These are phyloP conservation scores for Talaromyces trachyspermus DNA, from an alignment of 495 filamentous ascomycete genomes.

Conservation along the genomic window DNA sequence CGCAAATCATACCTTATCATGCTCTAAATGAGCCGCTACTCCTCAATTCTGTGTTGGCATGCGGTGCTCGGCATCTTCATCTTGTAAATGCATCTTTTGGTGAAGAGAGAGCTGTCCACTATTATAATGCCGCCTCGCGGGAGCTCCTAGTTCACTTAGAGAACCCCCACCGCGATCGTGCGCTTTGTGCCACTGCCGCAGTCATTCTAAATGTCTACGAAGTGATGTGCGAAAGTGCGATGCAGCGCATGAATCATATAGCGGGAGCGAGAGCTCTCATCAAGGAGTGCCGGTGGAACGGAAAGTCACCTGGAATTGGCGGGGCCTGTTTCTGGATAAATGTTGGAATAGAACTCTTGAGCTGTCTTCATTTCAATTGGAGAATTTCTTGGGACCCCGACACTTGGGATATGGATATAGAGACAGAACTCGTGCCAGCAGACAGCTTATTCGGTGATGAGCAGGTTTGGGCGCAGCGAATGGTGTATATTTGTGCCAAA, in stretches of 20 bases:
- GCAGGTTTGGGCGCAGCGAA: conserved; percentile 85
- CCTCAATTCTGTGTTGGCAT: conserved; percentile 85
- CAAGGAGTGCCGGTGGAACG: conserved; percentile 86
- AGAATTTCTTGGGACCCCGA: conserved; percentile 86
- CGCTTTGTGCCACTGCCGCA: conserved; percentile 82
- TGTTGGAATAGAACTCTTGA: conserved; percentile 80
- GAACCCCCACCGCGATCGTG: conserved; percentile 74
- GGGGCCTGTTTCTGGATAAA: conserved; percentile 95
- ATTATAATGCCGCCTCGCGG: conserved; percentile 75
- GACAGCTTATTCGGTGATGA: conserved; percentile 46
- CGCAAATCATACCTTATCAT: conserved; percentile 70
- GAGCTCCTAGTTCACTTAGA: conserved; percentile 66
- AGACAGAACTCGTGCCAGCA: conserved; percentile 46
- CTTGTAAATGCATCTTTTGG: conserved; percentile 62
- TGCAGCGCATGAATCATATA: conserved; percentile 79
- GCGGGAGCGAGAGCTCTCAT: conserved; percentile 81
- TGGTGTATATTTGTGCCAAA: conserved; percentile 86
- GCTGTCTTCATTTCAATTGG: conserved; percentile 83
- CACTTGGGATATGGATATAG: conserved; percentile 84
- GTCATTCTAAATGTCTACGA: conserved; percentile 89
- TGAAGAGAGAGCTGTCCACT: conserved; percentile 70
- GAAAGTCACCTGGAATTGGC: conserved; percentile 69
- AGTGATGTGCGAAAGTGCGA: conserved; percentile 71
- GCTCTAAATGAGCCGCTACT: conserved; percentile 81
- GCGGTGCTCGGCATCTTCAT: conserved; percentile 74